Conservation (phyloP, 345 rosid species). For the Hibiscus syriacus region DNA sequence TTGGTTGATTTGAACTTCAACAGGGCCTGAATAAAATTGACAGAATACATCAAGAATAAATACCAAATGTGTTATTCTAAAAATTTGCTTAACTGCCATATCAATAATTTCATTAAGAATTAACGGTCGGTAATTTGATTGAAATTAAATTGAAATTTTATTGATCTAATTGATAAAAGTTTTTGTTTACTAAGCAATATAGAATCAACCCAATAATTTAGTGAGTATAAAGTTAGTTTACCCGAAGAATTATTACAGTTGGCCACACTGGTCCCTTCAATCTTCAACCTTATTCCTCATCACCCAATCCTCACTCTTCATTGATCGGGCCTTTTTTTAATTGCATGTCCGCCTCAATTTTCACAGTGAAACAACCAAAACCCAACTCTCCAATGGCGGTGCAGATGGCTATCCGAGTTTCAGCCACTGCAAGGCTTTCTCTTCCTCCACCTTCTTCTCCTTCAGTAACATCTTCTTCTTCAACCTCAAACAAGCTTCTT, state of each 20-base stretch:
- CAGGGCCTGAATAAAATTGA: too few relatives aligned
- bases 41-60: too few relatives aligned
- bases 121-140: too few relatives aligned
- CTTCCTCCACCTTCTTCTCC: slow-evolving; percentile 1
- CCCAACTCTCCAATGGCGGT: not conserved
- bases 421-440: slow-evolving; percentile 10
- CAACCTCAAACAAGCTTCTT: not conserved
- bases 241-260: not conserved
- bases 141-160: too few relatives aligned
- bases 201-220: too few relatives aligned
- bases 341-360: not conserved
- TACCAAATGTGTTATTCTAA: too few relatives aligned
- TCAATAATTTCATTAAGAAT: too few relatives aligned
- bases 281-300: slow-evolving; percentile 11
- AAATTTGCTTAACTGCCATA: too few relatives aligned
- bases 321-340: not conserved
- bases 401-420: slow-evolving; percentile 11
- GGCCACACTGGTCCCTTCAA: not conserved
- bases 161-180: too few relatives aligned
- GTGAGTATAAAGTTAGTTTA: too few relatives aligned
- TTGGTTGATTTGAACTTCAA: too few relatives aligned
- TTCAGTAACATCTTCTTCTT: not conserved
- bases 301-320: slow-evolving; percentile 1
- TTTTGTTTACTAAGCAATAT: too few relatives aligned
- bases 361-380: not conserved